Evolutionary conservation across 768 basidiomycete species (phyloP).

Genomic region (Exsudoporus frostii): DNA sequence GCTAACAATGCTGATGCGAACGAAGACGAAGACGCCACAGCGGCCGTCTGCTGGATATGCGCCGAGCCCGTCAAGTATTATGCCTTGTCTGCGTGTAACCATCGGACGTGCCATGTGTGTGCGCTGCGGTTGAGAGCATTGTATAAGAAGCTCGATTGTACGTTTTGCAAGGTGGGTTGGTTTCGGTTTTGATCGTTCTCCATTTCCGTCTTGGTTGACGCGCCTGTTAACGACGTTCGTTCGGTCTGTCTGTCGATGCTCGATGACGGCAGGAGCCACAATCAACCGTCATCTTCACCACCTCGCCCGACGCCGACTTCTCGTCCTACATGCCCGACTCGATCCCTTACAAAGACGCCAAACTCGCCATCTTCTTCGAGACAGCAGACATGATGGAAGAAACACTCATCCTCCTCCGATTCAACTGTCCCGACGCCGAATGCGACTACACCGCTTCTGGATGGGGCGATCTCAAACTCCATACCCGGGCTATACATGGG

Average conservation of each 20-base stretch:
- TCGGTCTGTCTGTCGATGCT: not conserved
- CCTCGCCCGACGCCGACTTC: constrained; percentile 59
- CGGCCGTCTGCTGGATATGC: constrained; percentile 81
- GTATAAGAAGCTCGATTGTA: constrained; percentile 92
- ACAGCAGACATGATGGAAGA: constrained; percentile 94
- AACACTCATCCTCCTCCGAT: constrained; percentile 83
- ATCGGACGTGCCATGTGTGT: constrained; percentile 94
- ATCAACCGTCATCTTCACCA: constrained; percentile 70
- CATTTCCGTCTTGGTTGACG: not conserved
- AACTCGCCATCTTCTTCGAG: constrained; percentile 82
- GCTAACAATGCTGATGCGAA: constrained; percentile 10
- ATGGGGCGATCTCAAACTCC: constrained; percentile 88
- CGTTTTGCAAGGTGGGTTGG: constrained; percentile 86
- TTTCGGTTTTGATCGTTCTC: not conserved
- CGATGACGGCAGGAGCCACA: constrained; percentile 59
- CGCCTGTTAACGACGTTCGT: not conserved
- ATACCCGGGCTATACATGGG: constrained; percentile 72
- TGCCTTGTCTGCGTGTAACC: constrained; percentile 86
- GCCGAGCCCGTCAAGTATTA: constrained; percentile 92
- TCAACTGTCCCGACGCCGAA: constrained; percentile 85
- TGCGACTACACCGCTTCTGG: constrained; percentile 84
- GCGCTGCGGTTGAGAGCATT: constrained; percentile 82
- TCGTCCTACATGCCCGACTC: constrained; percentile 51
- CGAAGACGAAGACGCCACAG: constrained; percentile 34
- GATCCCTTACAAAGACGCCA: constrained; percentile 65